A percentile compares a stretch with the other conserved stretches of the same genome.
Evolutionary conservation across 2,329 filamentous ascomycete genomes (phyloP).

Genomic region (Fusarium transvaalense): DNA sequence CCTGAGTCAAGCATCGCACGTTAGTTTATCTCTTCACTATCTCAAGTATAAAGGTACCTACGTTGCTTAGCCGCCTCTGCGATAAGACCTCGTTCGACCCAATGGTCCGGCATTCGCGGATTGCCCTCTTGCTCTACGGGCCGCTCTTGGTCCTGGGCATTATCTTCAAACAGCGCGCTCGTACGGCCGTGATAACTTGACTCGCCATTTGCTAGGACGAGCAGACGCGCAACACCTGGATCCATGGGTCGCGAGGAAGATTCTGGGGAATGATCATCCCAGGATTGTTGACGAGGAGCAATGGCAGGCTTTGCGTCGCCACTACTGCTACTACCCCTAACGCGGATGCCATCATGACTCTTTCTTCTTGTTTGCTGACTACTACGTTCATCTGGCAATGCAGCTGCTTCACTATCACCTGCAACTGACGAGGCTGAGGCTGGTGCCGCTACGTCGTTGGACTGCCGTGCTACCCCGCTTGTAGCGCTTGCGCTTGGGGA

Average conservation of each 20-base stretch:
- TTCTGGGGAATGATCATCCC: conserved; percentile 8
- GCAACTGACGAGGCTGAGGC: conserved; percentile 3
- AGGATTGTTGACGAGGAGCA: conserved; percentile 7
- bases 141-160: conserved; percentile 27
- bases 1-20: conserved; percentile 39
- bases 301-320: not conserved
- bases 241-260: conserved; percentile 16
- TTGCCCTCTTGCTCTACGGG: conserved; percentile 42
- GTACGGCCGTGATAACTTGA: conserved; percentile 64
- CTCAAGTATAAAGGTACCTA: conserved; percentile 44
- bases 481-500: not conserved
- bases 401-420: conserved; percentile 5
- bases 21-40: not conserved
- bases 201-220: conserved; percentile 56
- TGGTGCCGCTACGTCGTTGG: not conserved
- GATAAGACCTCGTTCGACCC: conserved; percentile 58
- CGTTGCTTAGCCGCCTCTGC: conserved; percentile 42
- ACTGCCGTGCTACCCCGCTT: not conserved
- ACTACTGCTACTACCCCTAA: not conserved
- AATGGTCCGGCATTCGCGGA: conserved; percentile 53
- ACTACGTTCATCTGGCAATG: not conserved
- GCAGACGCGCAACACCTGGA: conserved; percentile 52
- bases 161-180: conserved; percentile 61
- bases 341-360: conserved; percentile 10
- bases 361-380: not conserved